These are phyloP conservation scores for Sphaerulina musiva DNA, from an alignment of 2,329 filamentous ascomycete species.

Conservation along the genomic window DNA sequence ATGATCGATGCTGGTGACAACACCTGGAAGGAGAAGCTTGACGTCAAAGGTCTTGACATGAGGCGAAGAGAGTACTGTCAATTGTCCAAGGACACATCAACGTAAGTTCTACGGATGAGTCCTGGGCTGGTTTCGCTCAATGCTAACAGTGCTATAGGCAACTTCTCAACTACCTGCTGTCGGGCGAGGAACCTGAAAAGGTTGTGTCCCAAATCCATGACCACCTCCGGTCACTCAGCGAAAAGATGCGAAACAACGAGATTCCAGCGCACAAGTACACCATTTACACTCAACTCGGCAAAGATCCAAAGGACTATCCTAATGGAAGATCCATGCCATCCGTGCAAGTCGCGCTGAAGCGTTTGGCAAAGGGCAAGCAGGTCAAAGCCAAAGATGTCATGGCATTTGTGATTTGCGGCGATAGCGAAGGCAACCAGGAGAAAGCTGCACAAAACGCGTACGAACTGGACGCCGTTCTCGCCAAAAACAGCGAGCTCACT, in stretches of 20 bases:
- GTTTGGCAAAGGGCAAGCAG: slow-evolving; percentile 77
- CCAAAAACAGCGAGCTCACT: slow-evolving; percentile 64
- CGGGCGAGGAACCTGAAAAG: slow-evolving; percentile 82
- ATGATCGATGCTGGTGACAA: slow-evolving; percentile 74
- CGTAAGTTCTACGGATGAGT: slow-evolving; percentile 32
- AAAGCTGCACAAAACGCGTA: slow-evolving; percentile 82
- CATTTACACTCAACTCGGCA: slow-evolving; percentile 96
- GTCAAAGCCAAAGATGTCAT: slow-evolving; percentile 94
- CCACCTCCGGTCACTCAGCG: slow-evolving; percentile 75
- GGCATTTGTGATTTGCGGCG: slow-evolving; percentile 82
- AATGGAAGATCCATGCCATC: slow-evolving; percentile 94
- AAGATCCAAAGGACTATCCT: slow-evolving; percentile 86
- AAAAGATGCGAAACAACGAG: slow-evolving; percentile 74
- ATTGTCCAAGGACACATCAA: slow-evolving; percentile 89
- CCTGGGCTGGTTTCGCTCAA: not conserved
- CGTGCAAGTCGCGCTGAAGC: slow-evolving; percentile 86
- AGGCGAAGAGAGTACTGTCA: slow-evolving; percentile 93
- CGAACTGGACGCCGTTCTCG: slow-evolving; percentile 75
- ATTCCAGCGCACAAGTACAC: slow-evolving; percentile 83
- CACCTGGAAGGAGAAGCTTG: slow-evolving; percentile 87
- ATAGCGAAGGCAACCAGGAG: slow-evolving; percentile 56
- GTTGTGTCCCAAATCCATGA: slow-evolving; percentile 89
- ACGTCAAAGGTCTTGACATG: slow-evolving; percentile 98
- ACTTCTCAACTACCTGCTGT: slow-evolving; percentile 89
- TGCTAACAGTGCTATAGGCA: slow-evolving; percentile 43